A percentile compares a stretch with the other conserved stretches of the same genome.
These are phyloP conservation scores for Penicillium sp. DNA, from an alignment of 2,329 filamentous ascomycete genomes.

Conservation along the genomic window DNA sequence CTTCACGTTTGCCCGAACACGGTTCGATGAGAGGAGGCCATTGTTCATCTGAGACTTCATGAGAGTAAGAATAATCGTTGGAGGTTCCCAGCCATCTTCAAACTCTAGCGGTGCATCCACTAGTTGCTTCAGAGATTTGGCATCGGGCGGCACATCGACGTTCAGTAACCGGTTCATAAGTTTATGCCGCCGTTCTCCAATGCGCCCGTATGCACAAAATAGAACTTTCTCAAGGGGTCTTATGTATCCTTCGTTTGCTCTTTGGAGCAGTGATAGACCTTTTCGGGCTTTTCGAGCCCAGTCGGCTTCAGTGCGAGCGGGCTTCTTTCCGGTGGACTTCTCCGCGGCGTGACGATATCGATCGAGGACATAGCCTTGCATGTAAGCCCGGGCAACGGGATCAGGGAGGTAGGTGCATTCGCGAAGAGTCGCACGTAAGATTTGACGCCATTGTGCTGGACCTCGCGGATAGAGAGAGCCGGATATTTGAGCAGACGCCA, in stretches of 20 bases:
- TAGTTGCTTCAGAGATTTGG: slow-evolving; percentile 17
- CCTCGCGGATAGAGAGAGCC: slow-evolving; percentile 2
- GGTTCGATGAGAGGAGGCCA: slow-evolving; percentile 22
- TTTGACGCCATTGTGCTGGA: slow-evolving; percentile 36
- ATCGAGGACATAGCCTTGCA: slow-evolving; percentile 43
- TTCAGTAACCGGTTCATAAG: slow-evolving; percentile 40
- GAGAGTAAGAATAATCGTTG: slow-evolving; percentile 29
- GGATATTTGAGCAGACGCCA: slow-evolving; percentile 20
- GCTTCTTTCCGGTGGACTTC: slow-evolving; percentile 11
- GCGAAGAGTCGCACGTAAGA: slow-evolving; percentile 54
- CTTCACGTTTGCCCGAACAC: slow-evolving; percentile 24
- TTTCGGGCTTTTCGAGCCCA: slow-evolving; percentile 25
- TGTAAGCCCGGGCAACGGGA: slow-evolving; percentile 48
- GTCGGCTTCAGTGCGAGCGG: slow-evolving; percentile 16
- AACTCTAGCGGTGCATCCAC: slow-evolving; percentile 17
- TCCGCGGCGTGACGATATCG: slow-evolving; percentile 9
- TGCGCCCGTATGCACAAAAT: slow-evolving; percentile 53
- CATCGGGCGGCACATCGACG: slow-evolving; percentile 23
- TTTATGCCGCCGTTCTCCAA: slow-evolving; percentile 49
- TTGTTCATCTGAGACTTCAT: slow-evolving; percentile 33
- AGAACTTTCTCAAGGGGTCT: slow-evolving; percentile 50
- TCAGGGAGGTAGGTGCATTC: slow-evolving; percentile 59
- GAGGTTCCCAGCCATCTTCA: slow-evolving; percentile 34
- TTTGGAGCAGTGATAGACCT: slow-evolving; percentile 42
- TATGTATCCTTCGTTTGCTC: slow-evolving; percentile 54